Evolutionary conservation across 2,329 filamentous ascomycete species (phyloP).

Genomic region (Fusarium fujikuroi): DNA sequence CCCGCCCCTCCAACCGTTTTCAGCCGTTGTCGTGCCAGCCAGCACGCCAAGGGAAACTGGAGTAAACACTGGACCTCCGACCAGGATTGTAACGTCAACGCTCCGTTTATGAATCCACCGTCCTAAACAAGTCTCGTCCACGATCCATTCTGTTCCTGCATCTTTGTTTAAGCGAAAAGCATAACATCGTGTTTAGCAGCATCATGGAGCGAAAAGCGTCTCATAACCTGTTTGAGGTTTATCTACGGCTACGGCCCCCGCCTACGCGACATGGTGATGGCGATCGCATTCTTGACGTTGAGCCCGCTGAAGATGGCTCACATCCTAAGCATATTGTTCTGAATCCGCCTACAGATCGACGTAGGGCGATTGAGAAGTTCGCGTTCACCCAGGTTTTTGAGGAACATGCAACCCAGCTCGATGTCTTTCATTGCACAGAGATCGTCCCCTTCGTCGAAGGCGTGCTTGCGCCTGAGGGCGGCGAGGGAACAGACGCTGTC

Average conservation of each 20-base stretch:
- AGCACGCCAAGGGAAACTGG: not conserved
- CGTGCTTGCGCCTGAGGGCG: constrained; percentile 76
- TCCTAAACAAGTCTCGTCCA: constrained; percentile 18
- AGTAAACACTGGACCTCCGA: constrained; percentile 22
- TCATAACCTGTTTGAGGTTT: constrained; percentile 86
- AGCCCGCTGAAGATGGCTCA: constrained; percentile 60
- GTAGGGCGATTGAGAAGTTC: constrained; percentile 91
- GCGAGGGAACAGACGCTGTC: constrained; percentile 87
- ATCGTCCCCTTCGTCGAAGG: constrained; percentile 81
- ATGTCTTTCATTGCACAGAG: constrained; percentile 84
- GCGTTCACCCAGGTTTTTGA: constrained; percentile 94
- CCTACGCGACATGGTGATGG: constrained; percentile 57
- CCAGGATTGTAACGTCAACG: constrained; percentile 27
- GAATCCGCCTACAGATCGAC: constrained; percentile 85
- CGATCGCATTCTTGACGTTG: constrained; percentile 84
- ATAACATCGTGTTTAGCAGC: constrained; percentile 1
- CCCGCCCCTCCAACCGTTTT: not conserved
- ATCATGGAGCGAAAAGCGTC: constrained; percentile 55
- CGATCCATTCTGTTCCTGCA: constrained; percentile 9
- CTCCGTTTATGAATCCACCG: constrained; percentile 39
- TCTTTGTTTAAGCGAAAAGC: constrained; percentile 18
- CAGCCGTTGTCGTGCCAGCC: constrained; percentile 40
- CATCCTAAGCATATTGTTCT: constrained; percentile 76
- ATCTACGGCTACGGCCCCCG: constrained; percentile 82
- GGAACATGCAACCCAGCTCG: constrained; percentile 83